Evolutionary conservation across 768 basidiomycete genomes (phyloP), one percentile per base, ranked within the genome.

Genomic region (Mycena chlorophos): DNA sequence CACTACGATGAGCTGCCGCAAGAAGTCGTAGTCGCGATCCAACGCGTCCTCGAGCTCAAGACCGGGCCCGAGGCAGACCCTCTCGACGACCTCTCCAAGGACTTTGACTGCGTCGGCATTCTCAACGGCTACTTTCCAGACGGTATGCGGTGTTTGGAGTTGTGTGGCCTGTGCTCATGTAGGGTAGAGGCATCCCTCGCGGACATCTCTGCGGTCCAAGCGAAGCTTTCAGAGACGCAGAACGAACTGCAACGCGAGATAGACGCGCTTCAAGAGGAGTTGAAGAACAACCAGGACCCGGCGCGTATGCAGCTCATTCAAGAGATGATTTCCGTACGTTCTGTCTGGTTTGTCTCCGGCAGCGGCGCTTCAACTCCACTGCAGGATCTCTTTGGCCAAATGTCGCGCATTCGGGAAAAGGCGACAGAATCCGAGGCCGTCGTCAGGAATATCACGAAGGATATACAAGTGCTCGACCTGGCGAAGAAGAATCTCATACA

Each of bases 351-450:
- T 26, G 19, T 20, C 31, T 34, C 17, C 45, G 20, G 20, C 39
- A 22, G 19, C 27, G 20, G 47, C 10, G 29, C 40, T 20, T 19
- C 20, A 34, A 28, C 51, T 42, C 23, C 31, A 25, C 34, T 45
- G 12, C 66, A 98, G 95, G 94, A 97, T 66, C 79, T 98, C 16
- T 80, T 98, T 46, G 87, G 89, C 25, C 96, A 98, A 74, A 96
- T 98, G 85, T 94, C 89, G 31, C 88, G 89, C 53, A 97, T 98
- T 61, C 84, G 94, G 40, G 94, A 98, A 72, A 98, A 98, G 68
- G 94, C 96, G 0, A 91, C 93, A 1, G 97, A 99, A 68, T 94
- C 93, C 2, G 97, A 98, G 65, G 94, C 94, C 1, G 92, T 98
- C 46, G 97, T 98, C 23, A 82, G 89, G 51, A 86, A 92, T 63